A percentile compares a stretch with the other conserved stretches of the same genome.
These are phyloP conservation scores for Aspergillus saccharolyticus DNA, from an alignment of 495 filamentous ascomycete genomes.

Conservation along the genomic window DNA sequence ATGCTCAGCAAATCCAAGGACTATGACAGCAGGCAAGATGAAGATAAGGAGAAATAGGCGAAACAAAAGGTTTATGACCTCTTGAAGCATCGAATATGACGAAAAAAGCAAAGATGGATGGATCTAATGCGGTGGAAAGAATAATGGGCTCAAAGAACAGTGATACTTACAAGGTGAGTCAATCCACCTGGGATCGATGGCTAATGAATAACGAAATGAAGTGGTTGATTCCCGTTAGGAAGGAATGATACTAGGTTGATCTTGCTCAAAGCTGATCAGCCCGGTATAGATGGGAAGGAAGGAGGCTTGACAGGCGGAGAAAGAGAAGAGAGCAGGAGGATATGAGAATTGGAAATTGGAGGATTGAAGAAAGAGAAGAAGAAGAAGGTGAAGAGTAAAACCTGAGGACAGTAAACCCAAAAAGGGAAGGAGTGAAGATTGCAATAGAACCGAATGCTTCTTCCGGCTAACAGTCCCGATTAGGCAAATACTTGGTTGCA, in stretches of 20 bases:
- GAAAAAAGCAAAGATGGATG: not conserved
- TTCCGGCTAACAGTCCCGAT: not conserved
- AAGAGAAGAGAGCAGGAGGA: slow-evolving; percentile 13
- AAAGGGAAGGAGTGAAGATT: slow-evolving; percentile 8
- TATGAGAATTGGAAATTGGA: not conserved
- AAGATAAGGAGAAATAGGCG: not conserved
- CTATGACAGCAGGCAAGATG: not conserved
- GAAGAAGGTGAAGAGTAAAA: slow-evolving; percentile 7
- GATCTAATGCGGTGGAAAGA: not conserved
- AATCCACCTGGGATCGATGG: not conserved
- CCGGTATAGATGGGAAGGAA: not conserved
- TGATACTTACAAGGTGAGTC: not conserved
- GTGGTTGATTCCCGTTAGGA: not conserved
- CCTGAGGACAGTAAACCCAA: slow-evolving; percentile 12
- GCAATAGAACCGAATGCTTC: not conserved
- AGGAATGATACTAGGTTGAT: no score
- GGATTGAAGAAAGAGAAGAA: slow-evolving; percentile 6
- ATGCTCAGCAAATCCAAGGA: not conserved
- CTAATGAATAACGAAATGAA: not conserved
- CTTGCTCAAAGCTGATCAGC: not conserved
- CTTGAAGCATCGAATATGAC: not conserved
- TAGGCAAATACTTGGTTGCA: not conserved
- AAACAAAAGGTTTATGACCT: not conserved
- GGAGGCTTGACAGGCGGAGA: not conserved
- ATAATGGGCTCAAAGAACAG: not conserved